Base-by-base conservation (phyloP, 768 basidiomycete genomes). In the Hygrocybe punicea region DNA sequence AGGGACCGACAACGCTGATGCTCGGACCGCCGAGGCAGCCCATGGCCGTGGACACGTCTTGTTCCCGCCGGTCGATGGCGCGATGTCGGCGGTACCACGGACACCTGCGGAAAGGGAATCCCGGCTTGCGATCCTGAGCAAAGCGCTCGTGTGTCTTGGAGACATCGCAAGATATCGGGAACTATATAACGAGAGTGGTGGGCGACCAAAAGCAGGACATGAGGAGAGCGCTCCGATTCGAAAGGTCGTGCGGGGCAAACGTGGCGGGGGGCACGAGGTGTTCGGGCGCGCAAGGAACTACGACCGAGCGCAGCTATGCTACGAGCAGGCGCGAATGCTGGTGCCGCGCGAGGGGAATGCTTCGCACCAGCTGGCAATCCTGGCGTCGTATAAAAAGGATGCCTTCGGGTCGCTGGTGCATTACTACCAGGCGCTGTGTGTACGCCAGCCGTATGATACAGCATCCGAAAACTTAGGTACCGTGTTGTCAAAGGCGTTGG, bases 151-250 rank as follows among this genome's bases (percentile, higher is more conserved):
- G 17, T 96, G 90, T 69, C 80, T 95, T 8, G 97, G 97, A 10
- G 97, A 99, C 66, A 86, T 99, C 48, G 91, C 93, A 58, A 82
- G 97, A 40, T 99, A 99, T 72, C 81, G 87, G 56, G 95, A 98
- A 64, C 84, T 89, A 40, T 97, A 96, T 65, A 89, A 85, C 64
- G 91, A 93, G 60, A 71, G 78, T 50, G 80, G 82, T 25, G 80
- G 86, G 21, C 78, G 86, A 52, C 78, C 85, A 16, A 81, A 77
- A 62, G 86, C 83, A 0, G 86, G 87, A 16, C 85, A 86, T 39
- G 86, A 90, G 61, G 85, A 86, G 37, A 77, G 72, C n/a, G 65
- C 39, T 55, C 72, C 56, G 63, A 66, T 63, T 23, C 73, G 75
- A 59, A 80, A 73, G 57, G 73, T 76, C n/a, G 24, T 10, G 14